These are phyloP conservation scores for Fraxinus platypoda DNA, from an alignment of 305 asterid genomes.

Conservation along the genomic window DNA sequence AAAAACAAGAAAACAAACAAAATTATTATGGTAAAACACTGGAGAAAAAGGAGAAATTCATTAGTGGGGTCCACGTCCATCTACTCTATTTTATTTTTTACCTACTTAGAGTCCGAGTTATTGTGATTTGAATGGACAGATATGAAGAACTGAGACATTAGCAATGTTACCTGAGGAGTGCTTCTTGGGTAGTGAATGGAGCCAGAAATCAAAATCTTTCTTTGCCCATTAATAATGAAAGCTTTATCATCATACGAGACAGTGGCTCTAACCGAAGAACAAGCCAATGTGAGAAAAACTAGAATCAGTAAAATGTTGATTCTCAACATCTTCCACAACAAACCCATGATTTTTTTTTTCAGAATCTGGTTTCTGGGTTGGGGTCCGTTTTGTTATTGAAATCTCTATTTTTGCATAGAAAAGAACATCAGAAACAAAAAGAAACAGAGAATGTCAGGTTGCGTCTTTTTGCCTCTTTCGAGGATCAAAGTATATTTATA, in stretches of 20 bases:
- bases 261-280: slow-evolving; percentile 48
- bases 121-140: neutral
- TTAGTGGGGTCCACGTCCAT: neutral
- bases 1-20: neutral
- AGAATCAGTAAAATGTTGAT: slow-evolving; percentile 27
- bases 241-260: slow-evolving; percentile 80
- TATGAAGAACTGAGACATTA: neutral
- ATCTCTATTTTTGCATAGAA: neutral
- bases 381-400: neutral
- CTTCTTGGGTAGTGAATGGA: slow-evolving; percentile 97
- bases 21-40: slow-evolving; percentile 4
- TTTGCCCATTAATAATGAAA: slow-evolving; percentile 63
- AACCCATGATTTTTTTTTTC: slow-evolving; percentile 22
- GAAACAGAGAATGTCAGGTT: neutral
- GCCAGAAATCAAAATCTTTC: slow-evolving; percentile 80
- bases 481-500: slow-evolving; percentile 21
- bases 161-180: slow-evolving; percentile 63
- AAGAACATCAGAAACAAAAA: slow-evolving; percentile 3
- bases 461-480: slow-evolving; percentile 30
- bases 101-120: neutral
- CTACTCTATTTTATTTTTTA: neutral
- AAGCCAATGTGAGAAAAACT: slow-evolving; percentile 30
- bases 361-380: slow-evolving; percentile 15
- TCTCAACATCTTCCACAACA: slow-evolving; percentile 38
- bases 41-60: neutral